Percentiles rank a stretch among this genome's conserved stretches.
Evolutionary conservation across 352 stramenopile genomes (phyloP).

Genomic region (Plasmopara muralis): DNA sequence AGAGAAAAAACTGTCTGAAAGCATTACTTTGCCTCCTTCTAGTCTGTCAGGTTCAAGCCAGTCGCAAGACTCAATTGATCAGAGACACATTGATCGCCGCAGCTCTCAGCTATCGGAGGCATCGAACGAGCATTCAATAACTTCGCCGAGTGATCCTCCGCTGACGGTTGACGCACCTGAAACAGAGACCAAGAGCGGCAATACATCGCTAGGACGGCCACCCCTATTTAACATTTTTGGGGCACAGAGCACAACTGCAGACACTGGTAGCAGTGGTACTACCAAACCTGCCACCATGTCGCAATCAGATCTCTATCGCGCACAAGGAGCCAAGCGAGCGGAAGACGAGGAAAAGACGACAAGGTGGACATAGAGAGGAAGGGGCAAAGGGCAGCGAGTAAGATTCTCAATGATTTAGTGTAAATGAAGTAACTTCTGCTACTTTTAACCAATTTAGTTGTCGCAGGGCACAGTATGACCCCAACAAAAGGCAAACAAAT

Average conservation of each 20-base stretch:
- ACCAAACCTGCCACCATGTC: constrained; percentile 10
- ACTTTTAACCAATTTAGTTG: background rate
- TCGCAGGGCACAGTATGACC: background rate
- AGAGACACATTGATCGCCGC: constrained; percentile 4
- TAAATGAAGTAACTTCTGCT: constrained; percentile 11
- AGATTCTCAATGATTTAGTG: constrained; percentile 10
- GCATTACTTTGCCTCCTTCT: background rate
- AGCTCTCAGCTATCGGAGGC: constrained; percentile 17
- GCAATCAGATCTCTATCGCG: constrained; percentile 1
- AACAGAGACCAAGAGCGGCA: constrained; percentile 19
- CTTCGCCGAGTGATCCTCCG: constrained; percentile 16
- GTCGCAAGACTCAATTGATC: constrained; percentile 27
- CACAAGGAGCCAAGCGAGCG: background rate
- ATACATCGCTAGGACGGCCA: constrained; percentile 6
- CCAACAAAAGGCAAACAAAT: too few relatives aligned
- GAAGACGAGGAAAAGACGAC: constrained; percentile 4
- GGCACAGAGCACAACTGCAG: background rate
- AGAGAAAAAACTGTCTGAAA: constrained; percentile 1
- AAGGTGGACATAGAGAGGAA: constrained; percentile 13
- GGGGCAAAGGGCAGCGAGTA: constrained; percentile 17
- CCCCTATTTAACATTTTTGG: constrained; percentile 18
- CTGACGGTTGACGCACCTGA: constrained; percentile 12
- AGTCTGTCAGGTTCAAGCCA: constrained; percentile 24
- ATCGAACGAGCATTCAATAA: constrained; percentile 22
- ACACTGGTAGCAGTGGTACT: background rate